Conservation (phyloP, 176 grass and related monocot genomes). For the Areca catechu region DNA sequence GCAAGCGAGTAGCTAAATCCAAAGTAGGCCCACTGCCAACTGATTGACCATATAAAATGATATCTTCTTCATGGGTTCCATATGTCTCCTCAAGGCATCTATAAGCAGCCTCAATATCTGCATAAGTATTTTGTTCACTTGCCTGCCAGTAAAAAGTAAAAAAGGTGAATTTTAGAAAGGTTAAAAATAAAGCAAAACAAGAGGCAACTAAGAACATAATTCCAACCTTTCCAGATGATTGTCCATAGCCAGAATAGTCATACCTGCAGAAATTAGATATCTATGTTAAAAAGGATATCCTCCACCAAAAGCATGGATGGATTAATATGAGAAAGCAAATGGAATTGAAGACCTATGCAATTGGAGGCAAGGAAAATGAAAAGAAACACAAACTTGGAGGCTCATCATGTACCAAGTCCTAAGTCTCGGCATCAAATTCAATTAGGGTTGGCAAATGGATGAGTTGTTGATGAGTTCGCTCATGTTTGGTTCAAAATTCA, state of each 20-base stretch:
- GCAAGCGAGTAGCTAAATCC: slow-evolving; percentile 54
- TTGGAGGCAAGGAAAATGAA: too few species aligned
- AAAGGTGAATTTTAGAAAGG: background rate
- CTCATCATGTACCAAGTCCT: too few species aligned
- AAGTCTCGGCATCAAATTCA: too few species aligned
- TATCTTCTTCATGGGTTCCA: slow-evolving; percentile 54
- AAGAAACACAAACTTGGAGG: too few species aligned
- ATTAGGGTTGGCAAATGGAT: too few species aligned
- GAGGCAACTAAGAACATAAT: background rate
- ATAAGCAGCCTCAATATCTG: slow-evolving; percentile 85
- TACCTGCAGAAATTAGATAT: slow-evolving; percentile 35
- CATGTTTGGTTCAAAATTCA: too few species aligned
- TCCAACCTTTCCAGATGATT: slow-evolving; percentile 71
- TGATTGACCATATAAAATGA: slow-evolving; percentile 85
- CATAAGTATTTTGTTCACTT: slow-evolving; percentile 74
- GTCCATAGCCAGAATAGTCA: slow-evolving; percentile 84
- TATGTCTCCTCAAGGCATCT: slow-evolving; percentile 79
- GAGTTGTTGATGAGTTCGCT: too few species aligned
- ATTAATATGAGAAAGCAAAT: background rate
- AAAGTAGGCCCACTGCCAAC: slow-evolving; percentile 85
- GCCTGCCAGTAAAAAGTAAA: slow-evolving; percentile 34
- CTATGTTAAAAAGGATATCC: background rate
- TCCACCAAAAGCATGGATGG: background rate
- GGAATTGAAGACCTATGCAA: too few species aligned
- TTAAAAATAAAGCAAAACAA: background rate